A percentile compares a stretch with the other conserved stretches of the same genome.
These are phyloP conservation scores for Clathrus columnatus DNA, from an alignment of 768 basidiomycete genomes.

Conservation along the genomic window DNA sequence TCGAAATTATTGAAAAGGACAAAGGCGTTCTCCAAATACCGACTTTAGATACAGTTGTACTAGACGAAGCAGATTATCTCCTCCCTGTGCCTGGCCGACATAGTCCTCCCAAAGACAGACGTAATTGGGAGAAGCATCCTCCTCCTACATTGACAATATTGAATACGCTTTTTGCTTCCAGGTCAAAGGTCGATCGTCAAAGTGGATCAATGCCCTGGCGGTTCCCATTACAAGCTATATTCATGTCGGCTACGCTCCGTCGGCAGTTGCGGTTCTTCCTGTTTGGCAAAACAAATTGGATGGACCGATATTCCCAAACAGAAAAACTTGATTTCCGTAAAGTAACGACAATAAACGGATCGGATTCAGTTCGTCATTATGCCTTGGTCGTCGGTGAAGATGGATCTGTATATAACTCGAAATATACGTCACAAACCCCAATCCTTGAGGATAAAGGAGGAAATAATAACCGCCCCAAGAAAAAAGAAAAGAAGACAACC, in stretches of 20 bases:
- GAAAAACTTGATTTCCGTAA: constrained; percentile 5
- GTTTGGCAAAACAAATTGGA: constrained; percentile 50
- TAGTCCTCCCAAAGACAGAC: constrained; percentile 28
- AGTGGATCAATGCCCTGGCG: constrained; percentile 8
- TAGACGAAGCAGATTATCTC: constrained; percentile 73
- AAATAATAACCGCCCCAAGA: not conserved
- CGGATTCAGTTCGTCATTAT: constrained; percentile 19
- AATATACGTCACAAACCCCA: constrained; percentile 20
- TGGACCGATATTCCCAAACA: constrained; percentile 23
- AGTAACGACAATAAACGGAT: not conserved
- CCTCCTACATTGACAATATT: constrained; percentile 52
- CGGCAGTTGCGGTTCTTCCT: constrained; percentile 45
- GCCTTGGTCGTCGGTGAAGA: constrained; percentile 52
- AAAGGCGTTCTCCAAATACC: constrained; percentile 35
- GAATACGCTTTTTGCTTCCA: constrained; percentile 41
- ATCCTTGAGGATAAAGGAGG: constrained; percentile 15
- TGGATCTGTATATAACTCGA: constrained; percentile 21
- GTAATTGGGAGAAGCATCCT: constrained; percentile 43
- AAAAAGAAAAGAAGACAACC: not conserved
- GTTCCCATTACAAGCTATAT: constrained; percentile 49
- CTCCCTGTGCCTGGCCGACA: constrained; percentile 44
- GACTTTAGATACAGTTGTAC: constrained; percentile 47
- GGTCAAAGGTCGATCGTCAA: constrained; percentile 23
- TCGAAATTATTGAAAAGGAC: constrained; percentile 44
- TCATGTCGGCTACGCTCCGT: constrained; percentile 65